A percentile compares a stretch with the other conserved stretches of the same genome.
These are phyloP conservation scores for Fallopia convolvulus DNA, from an alignment of 148 eudicot species.

Conservation along the genomic window DNA sequence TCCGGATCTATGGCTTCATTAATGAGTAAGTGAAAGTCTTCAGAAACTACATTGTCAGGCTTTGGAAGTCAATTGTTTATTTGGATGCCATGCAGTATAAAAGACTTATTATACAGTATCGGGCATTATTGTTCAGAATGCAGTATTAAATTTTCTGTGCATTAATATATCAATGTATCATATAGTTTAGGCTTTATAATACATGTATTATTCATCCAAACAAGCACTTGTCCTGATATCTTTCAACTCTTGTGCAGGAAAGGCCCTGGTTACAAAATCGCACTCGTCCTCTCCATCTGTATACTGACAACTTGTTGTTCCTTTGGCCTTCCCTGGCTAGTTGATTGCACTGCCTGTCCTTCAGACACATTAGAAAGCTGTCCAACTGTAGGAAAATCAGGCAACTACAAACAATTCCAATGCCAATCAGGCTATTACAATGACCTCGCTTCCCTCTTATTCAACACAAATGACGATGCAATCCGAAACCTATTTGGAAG, in stretches of 20 bases:
- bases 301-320: constrained; percentile 20
- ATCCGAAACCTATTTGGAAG: constrained; percentile 24
- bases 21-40: constrained; percentile 20
- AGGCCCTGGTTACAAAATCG: constrained; percentile 20
- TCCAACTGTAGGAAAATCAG: constrained; percentile 21
- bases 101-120: too few species aligned
- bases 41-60: neutral
- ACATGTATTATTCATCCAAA: too few species aligned
- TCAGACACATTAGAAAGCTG: constrained; percentile 9
- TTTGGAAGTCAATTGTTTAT: neutral
- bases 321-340: constrained; percentile 24
- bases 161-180: too few species aligned
- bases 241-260: constrained; percentile 14
- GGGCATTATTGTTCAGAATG: too few species aligned
- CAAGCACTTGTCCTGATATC: neutral
- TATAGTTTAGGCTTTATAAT: too few species aligned
- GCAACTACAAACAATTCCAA: constrained; percentile 24
- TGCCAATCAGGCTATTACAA: constrained; percentile 23
- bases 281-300: constrained; percentile 18
- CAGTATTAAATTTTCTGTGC: too few species aligned
- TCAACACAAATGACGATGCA: constrained; percentile 27
- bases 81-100: too few species aligned
- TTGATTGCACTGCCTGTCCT: constrained; percentile 18
- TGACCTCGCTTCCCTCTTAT: constrained; percentile 22
- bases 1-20: constrained; percentile 19